Conservation (phyloP, 2,329 filamentous ascomycete species). For the Monosporascus cannonballus region DNA sequence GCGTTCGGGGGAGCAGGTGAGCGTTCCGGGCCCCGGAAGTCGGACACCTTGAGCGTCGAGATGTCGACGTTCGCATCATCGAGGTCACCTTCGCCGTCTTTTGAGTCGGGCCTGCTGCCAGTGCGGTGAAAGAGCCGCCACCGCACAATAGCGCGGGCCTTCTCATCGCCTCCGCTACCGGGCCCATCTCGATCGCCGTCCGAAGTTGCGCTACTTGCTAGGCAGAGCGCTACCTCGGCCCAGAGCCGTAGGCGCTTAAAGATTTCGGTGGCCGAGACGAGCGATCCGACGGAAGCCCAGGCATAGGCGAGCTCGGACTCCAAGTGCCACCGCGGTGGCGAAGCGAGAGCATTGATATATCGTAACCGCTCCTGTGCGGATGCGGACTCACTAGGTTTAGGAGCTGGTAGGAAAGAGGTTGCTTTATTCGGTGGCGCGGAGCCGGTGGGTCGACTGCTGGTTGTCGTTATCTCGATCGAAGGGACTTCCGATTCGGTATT, state of each 20-base stretch:
- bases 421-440: slow-evolving; percentile 37
- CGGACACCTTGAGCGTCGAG: slow-evolving; percentile 46
- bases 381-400: slow-evolving; percentile 72
- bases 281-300: slow-evolving; percentile 85
- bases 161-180: slow-evolving; percentile 62
- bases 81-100: slow-evolving; percentile 27
- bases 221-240: slow-evolving; percentile 90
- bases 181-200: slow-evolving; percentile 53
- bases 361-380: slow-evolving; percentile 68
- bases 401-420: slow-evolving; percentile 74
- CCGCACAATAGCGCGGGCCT: slow-evolving; percentile 70
- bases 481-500: slow-evolving; percentile 31
- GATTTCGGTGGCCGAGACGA: slow-evolving; percentile 88
- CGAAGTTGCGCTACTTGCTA: slow-evolving; percentile 55
- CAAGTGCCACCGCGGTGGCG: slow-evolving; percentile 86
- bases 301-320: slow-evolving; percentile 87
- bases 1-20: slow-evolving; percentile 72
- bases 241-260: slow-evolving; percentile 91
- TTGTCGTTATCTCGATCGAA: slow-evolving; percentile 37
- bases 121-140: slow-evolving; percentile 72
- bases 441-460: slow-evolving; percentile 21
- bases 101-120: slow-evolving; percentile 17
- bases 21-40: slow-evolving; percentile 58
- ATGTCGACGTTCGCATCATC: slow-evolving; percentile 52
- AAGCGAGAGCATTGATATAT: slow-evolving; percentile 78